Conservation (phyloP, 768 basidiomycete genomes). For the Mycena filopes region DNA sequence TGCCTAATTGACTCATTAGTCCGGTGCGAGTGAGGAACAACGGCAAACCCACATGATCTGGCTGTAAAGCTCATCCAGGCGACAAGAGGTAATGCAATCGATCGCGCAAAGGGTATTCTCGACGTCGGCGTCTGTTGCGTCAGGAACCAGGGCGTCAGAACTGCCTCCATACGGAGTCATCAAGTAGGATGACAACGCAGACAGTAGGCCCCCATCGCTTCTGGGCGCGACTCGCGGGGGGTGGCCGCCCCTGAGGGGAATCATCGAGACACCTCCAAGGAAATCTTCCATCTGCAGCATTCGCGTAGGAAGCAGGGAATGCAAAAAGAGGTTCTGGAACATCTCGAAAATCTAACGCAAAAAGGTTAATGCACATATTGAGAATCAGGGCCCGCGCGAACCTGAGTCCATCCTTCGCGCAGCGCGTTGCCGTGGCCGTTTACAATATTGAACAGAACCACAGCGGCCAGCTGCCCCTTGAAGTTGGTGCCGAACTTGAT, state of each 20-base stretch:
- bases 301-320: conserved; percentile 88
- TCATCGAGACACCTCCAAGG: conserved; percentile 92
- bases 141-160: conserved; percentile 80
- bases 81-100: conserved; percentile 94
- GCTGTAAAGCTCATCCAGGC: conserved; percentile 92
- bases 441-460: conserved; percentile 96
- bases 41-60: conserved; percentile 82
- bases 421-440: conserved; percentile 96
- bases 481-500: conserved; percentile 96
- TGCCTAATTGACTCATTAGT: conserved; percentile 57
- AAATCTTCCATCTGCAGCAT: conserved; percentile 99
- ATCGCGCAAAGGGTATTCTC: conserved; percentile 96
- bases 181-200: conserved; percentile 93
- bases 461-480: conserved; percentile 94
- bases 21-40: not conserved
- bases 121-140: conserved; percentile 90
- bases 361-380: conserved; percentile 14
- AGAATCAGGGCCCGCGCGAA: conserved; percentile 44
- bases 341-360: conserved; percentile 90
- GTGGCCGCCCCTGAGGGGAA: conserved; percentile 84
- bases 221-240: conserved; percentile 70
- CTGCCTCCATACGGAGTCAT: conserved; percentile 91
- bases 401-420: conserved; percentile 94
- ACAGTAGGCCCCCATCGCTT: conserved; percentile 91
- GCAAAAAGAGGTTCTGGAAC: conserved; percentile 95